Conservation (phyloP, 306 rosid species). For the Vigna angularis region DNA sequence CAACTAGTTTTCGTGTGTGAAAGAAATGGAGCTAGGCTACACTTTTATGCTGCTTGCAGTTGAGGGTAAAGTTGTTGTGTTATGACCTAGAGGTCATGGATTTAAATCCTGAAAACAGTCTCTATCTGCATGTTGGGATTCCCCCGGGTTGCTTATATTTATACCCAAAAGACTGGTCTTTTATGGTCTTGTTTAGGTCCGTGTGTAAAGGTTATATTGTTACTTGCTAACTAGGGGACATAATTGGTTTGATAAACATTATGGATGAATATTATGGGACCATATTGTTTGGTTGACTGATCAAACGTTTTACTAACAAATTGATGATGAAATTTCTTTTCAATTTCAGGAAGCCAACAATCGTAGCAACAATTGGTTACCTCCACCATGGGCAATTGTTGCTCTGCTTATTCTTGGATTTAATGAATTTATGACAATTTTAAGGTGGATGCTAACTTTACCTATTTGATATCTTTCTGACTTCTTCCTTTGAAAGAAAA, state of each 20-base stretch:
- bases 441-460: slow-evolving; percentile 56
- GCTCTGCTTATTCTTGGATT: slow-evolving; percentile 82
- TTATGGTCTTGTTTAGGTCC: slow-evolving; percentile 15
- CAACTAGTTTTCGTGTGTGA: background rate
- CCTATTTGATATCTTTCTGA: slow-evolving; percentile 15
- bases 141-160: no score
- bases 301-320: slow-evolving; percentile 12
- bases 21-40: slow-evolving; percentile 30
- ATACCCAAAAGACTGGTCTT: background rate
- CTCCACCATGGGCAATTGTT: slow-evolving; percentile 97
- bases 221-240: background rate
- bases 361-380: slow-evolving; percentile 85
- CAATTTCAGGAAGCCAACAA: slow-evolving; percentile 81
- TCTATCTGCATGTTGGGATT: no score
- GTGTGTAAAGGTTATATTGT: background rate
- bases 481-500: slow-evolving; percentile 10
- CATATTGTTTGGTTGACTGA: background rate
- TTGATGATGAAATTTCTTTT: slow-evolving; percentile 31
- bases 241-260: slow-evolving; percentile 29
- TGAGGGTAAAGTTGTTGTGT: background rate
- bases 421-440: slow-evolving; percentile 88
- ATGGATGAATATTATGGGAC: slow-evolving; percentile 14
- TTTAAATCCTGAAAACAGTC: no score
- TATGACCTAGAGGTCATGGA: background rate
- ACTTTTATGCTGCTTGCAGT: slow-evolving; percentile 10